Evolutionary conservation across 805 yeast species (phyloP), one percentile per base, ranked within the genome.

Genomic region (Ogataea paradorogensis): DNA sequence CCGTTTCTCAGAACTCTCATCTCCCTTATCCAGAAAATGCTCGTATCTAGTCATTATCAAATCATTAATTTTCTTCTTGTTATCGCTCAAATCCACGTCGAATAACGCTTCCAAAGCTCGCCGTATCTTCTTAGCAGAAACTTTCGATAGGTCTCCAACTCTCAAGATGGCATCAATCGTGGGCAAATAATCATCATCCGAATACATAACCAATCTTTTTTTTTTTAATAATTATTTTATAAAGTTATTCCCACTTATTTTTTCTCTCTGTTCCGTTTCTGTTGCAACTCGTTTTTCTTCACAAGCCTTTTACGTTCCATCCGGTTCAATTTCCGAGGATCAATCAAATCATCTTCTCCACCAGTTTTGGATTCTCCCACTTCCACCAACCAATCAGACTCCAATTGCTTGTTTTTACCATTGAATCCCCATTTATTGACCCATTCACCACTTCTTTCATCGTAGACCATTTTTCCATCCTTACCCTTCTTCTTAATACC

Each of bases 381-480:
- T 67, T 93, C 99, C 42, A 91, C 97, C 58, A 88, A 73, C 99
- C 99, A 93, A 65, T 93, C 97, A 56, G 74, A 68, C 56, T 91
- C 98, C 52, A 81, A 58, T 40, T 80, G 78, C 68, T 93, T 91
- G 66, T 93, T 93, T 66, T 80, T 79, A 58, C 98, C 98, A 50
- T 84, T 82, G 70, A 84, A 91, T 45, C 99, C 99, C 99, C 99
- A 93, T 66, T 89, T 91, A 55, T 95, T 91, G 46, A 84, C 96
- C 99, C 99, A 93, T 66, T 89, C 90, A 36, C 91, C 90, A 22
- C 77, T 67, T 23, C 76, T 93, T 63, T 93, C 98, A 63, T 93
- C 96, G 55, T 69, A 93, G 1, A 86, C 88, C 76, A 82, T 71
- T 67, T 87, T 93, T 33, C 95, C 96, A 21, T 85, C 82, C 62